Percentiles rank a stretch among this genome's conserved stretches.
Evolutionary conservation across 768 basidiomycete species (phyloP).

Genomic region (Piloderma croceum): DNA sequence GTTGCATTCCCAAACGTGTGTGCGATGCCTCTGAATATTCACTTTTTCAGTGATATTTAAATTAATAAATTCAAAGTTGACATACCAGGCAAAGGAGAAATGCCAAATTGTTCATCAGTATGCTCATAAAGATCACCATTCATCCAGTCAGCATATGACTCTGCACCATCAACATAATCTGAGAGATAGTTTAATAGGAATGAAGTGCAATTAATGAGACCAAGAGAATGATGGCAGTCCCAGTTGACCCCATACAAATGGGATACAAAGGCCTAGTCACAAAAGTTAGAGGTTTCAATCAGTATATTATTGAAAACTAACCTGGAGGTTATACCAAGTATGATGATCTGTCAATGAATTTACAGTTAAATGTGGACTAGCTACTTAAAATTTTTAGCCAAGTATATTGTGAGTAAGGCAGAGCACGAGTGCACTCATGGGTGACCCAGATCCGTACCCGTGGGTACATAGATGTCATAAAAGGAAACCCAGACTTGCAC

Average conservation of each 20-base stretch:
- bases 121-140: conserved; percentile 22
- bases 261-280: conserved; percentile 13
- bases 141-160: conserved; percentile 17
- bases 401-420: no score
- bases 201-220: conserved; percentile 17
- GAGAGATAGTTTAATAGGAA: conserved; percentile 1
- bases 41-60: conserved; percentile 3
- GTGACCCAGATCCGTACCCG: no score
- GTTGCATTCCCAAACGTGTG: neutral
- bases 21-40: neutral
- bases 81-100: conserved; percentile 19
- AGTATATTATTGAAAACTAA: no score
- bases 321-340: conserved; percentile 20
- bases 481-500: no score
- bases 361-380: conserved; percentile 16
- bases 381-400: no score
- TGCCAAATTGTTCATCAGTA: conserved; percentile 15
- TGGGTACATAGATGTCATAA: no score
- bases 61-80: no score
- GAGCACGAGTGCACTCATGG: no score
- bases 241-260: conserved; percentile 10
- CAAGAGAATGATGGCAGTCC: conserved; percentile 17
- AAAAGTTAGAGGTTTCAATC: no score
- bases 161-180: conserved; percentile 7
- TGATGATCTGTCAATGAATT: conserved; percentile 22